Conservation (phyloP, 1,284 basidiomycete genomes). For the Sanghuangporus weigelae region DNA sequence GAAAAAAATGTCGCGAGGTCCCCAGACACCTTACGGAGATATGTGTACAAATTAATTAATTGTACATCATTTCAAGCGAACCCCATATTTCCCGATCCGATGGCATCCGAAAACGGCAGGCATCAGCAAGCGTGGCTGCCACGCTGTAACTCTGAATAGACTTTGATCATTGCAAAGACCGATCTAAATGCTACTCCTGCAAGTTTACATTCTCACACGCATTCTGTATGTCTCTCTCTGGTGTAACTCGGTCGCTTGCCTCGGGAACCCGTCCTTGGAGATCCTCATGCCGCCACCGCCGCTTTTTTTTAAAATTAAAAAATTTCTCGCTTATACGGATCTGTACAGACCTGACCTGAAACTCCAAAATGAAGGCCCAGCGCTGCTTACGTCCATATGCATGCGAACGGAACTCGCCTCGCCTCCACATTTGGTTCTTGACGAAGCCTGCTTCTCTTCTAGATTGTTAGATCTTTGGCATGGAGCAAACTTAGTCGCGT, state of each 20-base stretch:
- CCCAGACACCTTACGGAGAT: not conserved
- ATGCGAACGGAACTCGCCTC: not conserved
- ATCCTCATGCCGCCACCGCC: constrained; percentile 4
- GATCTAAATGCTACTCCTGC: not conserved
- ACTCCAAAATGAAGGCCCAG: not conserved
- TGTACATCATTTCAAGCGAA: not conserved
- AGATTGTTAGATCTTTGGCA: not conserved
- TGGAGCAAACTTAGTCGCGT: constrained; percentile 2
- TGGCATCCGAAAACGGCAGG: not conserved
- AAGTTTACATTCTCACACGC: not conserved
- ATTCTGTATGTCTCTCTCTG: not conserved
- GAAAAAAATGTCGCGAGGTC: not conserved
- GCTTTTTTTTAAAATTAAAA: not conserved
- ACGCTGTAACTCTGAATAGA: constrained; percentile 1
- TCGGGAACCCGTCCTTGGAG: not conserved
- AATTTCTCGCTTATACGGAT: not conserved
- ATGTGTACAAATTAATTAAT: not conserved
- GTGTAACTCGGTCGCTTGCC: not conserved
- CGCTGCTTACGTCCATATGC: not conserved
- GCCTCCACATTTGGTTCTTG: constrained; percentile 3
- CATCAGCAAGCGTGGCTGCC: not conserved
- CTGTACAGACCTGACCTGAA: not conserved
- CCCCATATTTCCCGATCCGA: not conserved
- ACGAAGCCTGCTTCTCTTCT: constrained; percentile 1
- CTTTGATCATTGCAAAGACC: not conserved